phyloP scores from a whole-genome alignment of 2,329 filamentous ascomycete genomes.

The Ophiostoma australiae region DNA sequence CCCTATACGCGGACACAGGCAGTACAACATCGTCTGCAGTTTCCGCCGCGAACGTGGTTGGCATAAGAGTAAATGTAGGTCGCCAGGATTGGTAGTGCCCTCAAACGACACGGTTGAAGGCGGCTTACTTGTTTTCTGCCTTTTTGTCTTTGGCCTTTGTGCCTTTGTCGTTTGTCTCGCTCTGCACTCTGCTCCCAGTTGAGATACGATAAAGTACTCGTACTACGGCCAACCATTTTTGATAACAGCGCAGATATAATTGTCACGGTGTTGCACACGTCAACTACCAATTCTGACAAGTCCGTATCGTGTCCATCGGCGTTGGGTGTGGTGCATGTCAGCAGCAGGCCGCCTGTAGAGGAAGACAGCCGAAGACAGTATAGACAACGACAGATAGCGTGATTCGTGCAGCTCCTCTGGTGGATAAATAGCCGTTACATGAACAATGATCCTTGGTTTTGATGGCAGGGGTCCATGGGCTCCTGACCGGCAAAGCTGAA shows the following conservation, averaged over 20 bases:
- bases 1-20: background rate
- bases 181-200: background rate
- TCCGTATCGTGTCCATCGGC: background rate
- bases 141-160: background rate
- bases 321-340: background rate
- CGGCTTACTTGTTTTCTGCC: background rate
- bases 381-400: background rate
- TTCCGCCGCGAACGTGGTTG: background rate
- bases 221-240: background rate
- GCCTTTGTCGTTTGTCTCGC: background rate
- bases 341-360: background rate
- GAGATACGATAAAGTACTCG: background rate
- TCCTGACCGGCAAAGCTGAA: background rate
- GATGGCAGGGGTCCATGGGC: background rate
- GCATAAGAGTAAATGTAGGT: background rate
- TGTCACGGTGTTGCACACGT: background rate
- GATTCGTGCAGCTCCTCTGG: background rate
- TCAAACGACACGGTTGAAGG: background rate
- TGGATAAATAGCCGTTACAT: background rate
- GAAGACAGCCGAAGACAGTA: background rate
- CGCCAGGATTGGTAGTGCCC: background rate
- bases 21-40: slow-evolving; percentile 5
- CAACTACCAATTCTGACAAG: background rate
- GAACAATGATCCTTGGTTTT: background rate
- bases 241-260: background rate